A percentile compares a stretch with the other conserved stretches of the same genome.
Conservation (phyloP, 331 rosid genomes). For the Saraca asoca region DNA sequence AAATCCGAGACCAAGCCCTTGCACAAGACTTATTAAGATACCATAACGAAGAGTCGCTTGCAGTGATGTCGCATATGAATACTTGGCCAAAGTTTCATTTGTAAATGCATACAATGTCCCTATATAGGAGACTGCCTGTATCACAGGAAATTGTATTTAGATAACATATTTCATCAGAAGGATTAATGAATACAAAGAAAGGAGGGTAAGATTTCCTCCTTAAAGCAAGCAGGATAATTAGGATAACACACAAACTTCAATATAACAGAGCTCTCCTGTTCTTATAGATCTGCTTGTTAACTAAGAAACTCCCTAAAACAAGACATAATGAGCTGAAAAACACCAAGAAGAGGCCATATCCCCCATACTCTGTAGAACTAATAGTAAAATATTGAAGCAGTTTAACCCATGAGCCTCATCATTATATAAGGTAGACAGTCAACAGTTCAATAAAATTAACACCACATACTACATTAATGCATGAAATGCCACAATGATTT, state of each 20-base stretch:
- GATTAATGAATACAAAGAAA: background rate
- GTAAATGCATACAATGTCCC: slow-evolving; percentile 93
- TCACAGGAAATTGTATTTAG: slow-evolving; percentile 28
- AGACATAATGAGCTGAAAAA: too few relatives aligned
- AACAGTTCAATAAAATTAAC: background rate
- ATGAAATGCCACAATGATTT: slow-evolving; percentile 15
- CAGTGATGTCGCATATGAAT: slow-evolving; percentile 96
- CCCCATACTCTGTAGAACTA: background rate
- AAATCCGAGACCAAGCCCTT: slow-evolving; percentile 99
- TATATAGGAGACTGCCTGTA: slow-evolving; percentile 94
- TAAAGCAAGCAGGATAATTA: too few relatives aligned
- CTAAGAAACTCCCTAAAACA: too few relatives aligned
- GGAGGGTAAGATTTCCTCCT: too few relatives aligned
- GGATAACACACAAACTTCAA: too few relatives aligned
- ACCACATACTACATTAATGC: background rate
- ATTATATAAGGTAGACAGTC: background rate
- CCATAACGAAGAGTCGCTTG: slow-evolving; percentile 99
- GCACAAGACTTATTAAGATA: slow-evolving; percentile 95
- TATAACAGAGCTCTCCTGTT: too few relatives aligned
- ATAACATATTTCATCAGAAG: slow-evolving; percentile 1
- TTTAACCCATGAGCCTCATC: slow-evolving; percentile 15
- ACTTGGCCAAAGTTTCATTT: slow-evolving; percentile 95
- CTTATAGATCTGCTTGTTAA: too few relatives aligned
- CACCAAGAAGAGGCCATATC: too few relatives aligned
- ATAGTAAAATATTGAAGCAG: background rate